phyloP scores from a whole-genome alignment of 1,139 yeast species.

The Debaryomyces subglobosus region DNA sequence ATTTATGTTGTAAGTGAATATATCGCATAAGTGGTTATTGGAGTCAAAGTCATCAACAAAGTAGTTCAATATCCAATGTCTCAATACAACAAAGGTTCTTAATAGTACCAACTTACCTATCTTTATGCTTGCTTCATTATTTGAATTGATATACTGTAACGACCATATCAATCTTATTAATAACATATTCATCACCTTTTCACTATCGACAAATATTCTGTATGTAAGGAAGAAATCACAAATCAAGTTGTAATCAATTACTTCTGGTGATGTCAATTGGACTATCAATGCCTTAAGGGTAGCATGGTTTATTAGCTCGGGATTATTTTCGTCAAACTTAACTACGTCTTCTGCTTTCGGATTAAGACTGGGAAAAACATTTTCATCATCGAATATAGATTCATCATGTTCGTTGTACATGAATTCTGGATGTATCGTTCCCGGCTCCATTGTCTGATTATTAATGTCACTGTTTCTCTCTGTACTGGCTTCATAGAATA shows the following conservation, averaged over 20 bases:
- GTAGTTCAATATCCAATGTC: conserved; percentile 88
- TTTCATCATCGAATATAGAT: conserved; percentile 43
- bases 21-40: conserved; percentile 47
- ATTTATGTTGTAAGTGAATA: conserved; percentile 54
- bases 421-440: conserved; percentile 19
- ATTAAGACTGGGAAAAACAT: conserved; percentile 38
- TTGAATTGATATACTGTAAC: conserved; percentile 47
- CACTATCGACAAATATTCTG: conserved; percentile 65
- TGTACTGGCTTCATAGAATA: neutral
- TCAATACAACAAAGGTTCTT: conserved; percentile 80
- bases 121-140: conserved; percentile 36
- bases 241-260: conserved; percentile 74
- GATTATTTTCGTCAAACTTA: conserved; percentile 38
- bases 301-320: conserved; percentile 43
- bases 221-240: conserved; percentile 87
- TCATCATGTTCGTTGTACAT: conserved; percentile 44
- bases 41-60: conserved; percentile 69
- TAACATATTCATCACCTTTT: conserved; percentile 61
- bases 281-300: conserved; percentile 61
- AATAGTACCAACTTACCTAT: conserved; percentile 73
- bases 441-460: neutral
- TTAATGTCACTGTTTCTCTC: neutral
- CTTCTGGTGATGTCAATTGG: conserved; percentile 76
- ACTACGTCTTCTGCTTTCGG: conserved; percentile 27
- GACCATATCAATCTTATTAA: conserved; percentile 77